These are phyloP conservation scores for Populus deltoides DNA, from an alignment of 345 rosid genomes.

Conservation along the genomic window DNA sequence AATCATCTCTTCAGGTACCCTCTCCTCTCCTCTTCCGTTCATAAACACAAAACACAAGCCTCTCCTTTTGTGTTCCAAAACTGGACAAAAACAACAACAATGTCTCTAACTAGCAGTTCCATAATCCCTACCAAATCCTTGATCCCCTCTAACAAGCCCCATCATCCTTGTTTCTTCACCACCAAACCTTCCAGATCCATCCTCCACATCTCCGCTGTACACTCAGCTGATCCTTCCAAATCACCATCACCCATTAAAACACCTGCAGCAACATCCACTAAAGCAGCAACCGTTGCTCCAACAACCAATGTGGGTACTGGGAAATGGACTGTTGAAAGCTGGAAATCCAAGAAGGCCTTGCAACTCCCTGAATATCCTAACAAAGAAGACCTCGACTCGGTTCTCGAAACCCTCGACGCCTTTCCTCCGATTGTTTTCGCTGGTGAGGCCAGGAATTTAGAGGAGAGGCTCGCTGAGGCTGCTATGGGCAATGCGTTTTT, in stretches of 20 bases:
- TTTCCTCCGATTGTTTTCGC: constrained; percentile 34
- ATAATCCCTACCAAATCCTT: constrained; percentile 18
- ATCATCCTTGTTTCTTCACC: not conserved
- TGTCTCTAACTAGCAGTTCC: constrained; percentile 15
- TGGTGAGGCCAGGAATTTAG: constrained; percentile 29
- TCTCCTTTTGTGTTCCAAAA: not conserved
- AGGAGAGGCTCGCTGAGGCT: constrained; percentile 28
- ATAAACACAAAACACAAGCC: not conserved
- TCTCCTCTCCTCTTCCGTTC: not conserved
- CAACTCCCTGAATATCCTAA: constrained; percentile 29
- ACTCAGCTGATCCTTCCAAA: constrained; percentile 20
- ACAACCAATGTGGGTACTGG: constrained; percentile 7
- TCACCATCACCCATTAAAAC: constrained; percentile 2
- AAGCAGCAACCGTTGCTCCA: not conserved
- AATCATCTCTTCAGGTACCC: not conserved
- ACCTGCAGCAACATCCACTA: not conserved
- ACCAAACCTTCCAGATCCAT: not conserved
- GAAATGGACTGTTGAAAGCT: constrained; percentile 27
- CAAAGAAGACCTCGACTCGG: constrained; percentile 19
- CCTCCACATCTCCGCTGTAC: constrained; percentile 20
- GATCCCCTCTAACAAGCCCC: not conserved
- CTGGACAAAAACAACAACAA: not conserved
- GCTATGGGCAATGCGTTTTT: constrained; percentile 29
- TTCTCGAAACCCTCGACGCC: constrained; percentile 21
- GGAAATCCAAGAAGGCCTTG: constrained; percentile 26